Evolutionary conservation across 208 protist genomes (phyloP).

Genomic region (Tritrichomonas foetus): DNA sequence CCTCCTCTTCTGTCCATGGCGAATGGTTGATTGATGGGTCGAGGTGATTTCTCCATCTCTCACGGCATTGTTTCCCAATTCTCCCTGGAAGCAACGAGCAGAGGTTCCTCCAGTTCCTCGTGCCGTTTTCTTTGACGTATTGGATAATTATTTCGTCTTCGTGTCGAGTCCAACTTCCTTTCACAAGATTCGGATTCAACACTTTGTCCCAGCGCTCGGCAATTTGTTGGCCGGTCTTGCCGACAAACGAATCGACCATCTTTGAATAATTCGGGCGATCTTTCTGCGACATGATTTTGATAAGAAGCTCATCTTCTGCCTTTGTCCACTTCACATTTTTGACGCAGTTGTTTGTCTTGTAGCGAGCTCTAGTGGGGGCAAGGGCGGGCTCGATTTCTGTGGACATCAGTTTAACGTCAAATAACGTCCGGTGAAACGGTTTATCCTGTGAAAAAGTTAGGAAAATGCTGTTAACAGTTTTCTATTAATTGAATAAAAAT

Average conservation of each 20-base stretch:
- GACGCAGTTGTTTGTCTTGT: not conserved
- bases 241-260: not conserved
- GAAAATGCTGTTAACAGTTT: too few species aligned
- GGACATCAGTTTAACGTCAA: too few species aligned
- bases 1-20: not conserved
- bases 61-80: conserved; percentile 6
- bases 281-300: not conserved
- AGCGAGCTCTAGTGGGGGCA: not conserved
- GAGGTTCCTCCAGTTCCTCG: conserved; percentile 32
- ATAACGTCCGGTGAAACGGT: too few species aligned
- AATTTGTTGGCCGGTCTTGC: not conserved
- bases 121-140: conserved; percentile 46
- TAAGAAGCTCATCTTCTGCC: not conserved
- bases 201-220: not conserved
- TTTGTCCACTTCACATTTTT: not conserved
- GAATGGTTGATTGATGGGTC: not conserved
- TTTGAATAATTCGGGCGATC: not conserved
- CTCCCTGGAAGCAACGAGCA: not conserved
- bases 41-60: not conserved
- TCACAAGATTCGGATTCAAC: not conserved
- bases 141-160: conserved; percentile 53
- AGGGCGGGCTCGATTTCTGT: not conserved
- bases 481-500: too few species aligned
- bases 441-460: too few species aligned
- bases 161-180: conserved; percentile 21